Conservation (phyloP, 2,329 filamentous ascomycete species). For the Lasiodiplodia sp. region DNA sequence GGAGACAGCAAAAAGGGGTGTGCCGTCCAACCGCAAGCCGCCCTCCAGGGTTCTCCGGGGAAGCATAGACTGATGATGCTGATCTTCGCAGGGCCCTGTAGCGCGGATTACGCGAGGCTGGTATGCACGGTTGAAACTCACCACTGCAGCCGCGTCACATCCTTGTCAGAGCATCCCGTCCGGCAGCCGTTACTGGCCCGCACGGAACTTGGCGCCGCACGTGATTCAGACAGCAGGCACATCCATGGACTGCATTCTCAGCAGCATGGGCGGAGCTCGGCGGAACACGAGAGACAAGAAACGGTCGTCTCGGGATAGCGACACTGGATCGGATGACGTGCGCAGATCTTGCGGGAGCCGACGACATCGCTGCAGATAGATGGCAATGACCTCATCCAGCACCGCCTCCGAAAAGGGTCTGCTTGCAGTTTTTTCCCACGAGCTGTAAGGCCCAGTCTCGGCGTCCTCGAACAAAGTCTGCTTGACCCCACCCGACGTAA, state of each 20-base stretch:
- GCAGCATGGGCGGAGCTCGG: slow-evolving; percentile 15
- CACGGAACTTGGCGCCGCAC: slow-evolving; percentile 10
- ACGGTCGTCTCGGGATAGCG: slow-evolving; percentile 21
- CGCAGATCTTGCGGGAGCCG: slow-evolving; percentile 20
- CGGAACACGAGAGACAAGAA: slow-evolving; percentile 23
- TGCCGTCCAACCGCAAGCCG: slow-evolving; percentile 10
- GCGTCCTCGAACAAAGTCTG: slow-evolving; percentile 14
- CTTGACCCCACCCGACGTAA: slow-evolving; percentile 15
- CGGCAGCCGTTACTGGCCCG: slow-evolving; percentile 13
- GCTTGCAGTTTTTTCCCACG: slow-evolving; percentile 7
- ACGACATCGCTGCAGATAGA: slow-evolving; percentile 8
- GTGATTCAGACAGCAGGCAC: slow-evolving; percentile 8
- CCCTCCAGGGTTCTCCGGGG: slow-evolving; percentile 17
- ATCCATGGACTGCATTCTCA: slow-evolving; percentile 7
- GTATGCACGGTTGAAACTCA: slow-evolving; percentile 26
- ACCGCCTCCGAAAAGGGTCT: slow-evolving; percentile 13
- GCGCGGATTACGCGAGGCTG: slow-evolving; percentile 23
- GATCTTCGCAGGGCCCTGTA: slow-evolving; percentile 21
- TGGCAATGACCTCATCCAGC: slow-evolving; percentile 15
- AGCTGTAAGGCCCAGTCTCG: slow-evolving; percentile 23
- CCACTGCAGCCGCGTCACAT: slow-evolving; percentile 23
- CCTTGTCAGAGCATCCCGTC: slow-evolving; percentile 23
- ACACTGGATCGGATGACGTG: slow-evolving; percentile 20
- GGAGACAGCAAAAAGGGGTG: slow-evolving; percentile 13
- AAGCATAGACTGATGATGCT: slow-evolving; percentile 14